Percentiles rank a stretch among this genome's conserved stretches.
Conservation (phyloP, 495 filamentous ascomycete genomes). For the Cairneyella variabilis region DNA sequence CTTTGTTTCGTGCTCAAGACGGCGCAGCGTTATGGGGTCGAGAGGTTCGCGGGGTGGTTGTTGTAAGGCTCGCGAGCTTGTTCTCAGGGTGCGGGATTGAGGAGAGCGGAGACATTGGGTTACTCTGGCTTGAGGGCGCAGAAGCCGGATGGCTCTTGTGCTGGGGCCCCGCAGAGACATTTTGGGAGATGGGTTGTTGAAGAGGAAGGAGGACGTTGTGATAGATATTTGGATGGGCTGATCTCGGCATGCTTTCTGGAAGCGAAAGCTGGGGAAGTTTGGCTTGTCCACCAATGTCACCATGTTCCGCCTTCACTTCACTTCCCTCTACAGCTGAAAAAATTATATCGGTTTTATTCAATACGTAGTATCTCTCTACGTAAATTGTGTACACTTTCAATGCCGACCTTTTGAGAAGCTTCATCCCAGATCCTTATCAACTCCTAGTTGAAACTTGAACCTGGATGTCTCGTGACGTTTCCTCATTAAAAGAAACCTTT, state of each 20-base stretch:
- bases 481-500: no score
- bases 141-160: conserved; percentile 1
- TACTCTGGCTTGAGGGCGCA: not conserved
- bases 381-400: no score
- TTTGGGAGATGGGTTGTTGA: conserved; percentile 3
- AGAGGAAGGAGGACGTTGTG: not conserved
- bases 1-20: conserved; percentile 34
- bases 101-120: conserved; percentile 6
- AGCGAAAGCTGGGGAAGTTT: conserved; percentile 18
- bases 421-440: no score
- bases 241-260: conserved; percentile 4
- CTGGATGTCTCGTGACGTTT: no score
- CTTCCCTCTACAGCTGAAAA: no score
- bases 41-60: conserved; percentile 31
- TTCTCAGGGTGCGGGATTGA: not conserved
- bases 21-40: conserved; percentile 42
- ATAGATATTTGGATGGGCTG: conserved; percentile 5
- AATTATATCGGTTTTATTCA: no score
- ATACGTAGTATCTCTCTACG: no score
- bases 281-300: not conserved
- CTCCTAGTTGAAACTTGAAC: no score
- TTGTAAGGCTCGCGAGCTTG: conserved; percentile 9
- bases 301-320: no score
- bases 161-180: conserved; percentile 19
- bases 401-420: no score